Conservation (phyloP, 2,329 filamentous ascomycete species). For the Colletotrichum sp. region DNA sequence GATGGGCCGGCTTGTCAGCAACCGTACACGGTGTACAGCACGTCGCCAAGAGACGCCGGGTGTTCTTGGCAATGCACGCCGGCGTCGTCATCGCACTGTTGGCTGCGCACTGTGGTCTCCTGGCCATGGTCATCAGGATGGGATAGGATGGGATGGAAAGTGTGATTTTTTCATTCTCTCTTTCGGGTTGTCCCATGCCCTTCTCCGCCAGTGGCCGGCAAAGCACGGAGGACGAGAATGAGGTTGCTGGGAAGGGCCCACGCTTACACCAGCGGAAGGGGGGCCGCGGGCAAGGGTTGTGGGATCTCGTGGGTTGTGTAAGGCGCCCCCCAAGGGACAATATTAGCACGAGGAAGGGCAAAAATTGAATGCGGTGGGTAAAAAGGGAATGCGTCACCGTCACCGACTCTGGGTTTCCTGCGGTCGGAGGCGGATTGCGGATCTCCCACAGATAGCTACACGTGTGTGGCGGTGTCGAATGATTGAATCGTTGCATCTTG, state of each 20-base stretch:
- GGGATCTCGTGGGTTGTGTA: not conserved
- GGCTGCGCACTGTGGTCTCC: not conserved
- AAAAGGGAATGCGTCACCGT: not conserved
- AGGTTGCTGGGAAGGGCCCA: not conserved
- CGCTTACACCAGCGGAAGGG: not conserved
- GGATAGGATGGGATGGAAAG: not conserved
- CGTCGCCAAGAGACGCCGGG: slow-evolving; percentile 4
- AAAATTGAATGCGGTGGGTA: not conserved
- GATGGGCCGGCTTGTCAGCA: not conserved
- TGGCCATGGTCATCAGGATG: not conserved
- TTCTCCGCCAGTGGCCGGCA: not conserved
- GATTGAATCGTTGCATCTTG: not conserved
- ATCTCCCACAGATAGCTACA: not conserved
- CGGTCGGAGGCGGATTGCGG: not conserved
- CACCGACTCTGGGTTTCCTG: not conserved
- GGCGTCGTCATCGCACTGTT: slow-evolving; percentile 7
- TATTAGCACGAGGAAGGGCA: not conserved
- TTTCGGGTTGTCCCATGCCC: not conserved
- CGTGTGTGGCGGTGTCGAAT: not conserved
- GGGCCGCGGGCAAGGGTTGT: slow-evolving; percentile 3
- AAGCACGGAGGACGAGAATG: not conserved
- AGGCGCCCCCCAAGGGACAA: not conserved
- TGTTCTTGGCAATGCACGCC: slow-evolving; percentile 8
- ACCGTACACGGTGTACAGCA: not conserved
- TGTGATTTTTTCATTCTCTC: not conserved